These are phyloP conservation scores for Suillus subaureus DNA, from an alignment of 768 basidiomycete genomes.

Conservation along the genomic window DNA sequence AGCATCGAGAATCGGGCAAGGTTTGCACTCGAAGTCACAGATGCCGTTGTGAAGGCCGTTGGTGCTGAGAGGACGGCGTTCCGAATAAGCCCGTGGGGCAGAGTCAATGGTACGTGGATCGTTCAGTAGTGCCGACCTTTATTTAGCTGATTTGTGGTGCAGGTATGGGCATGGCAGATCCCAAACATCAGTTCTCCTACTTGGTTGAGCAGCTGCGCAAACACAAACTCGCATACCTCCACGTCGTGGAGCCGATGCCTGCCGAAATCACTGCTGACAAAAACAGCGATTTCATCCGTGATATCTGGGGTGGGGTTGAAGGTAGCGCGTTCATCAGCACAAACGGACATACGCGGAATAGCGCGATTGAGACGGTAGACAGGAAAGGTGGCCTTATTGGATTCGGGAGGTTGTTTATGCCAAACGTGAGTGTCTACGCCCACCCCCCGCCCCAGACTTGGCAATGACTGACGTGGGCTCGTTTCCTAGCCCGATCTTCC, in stretches of 20 bases:
- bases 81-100: conserved; percentile 59
- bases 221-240: conserved; percentile 52
- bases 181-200: conserved; percentile 55
- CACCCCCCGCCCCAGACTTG: no score
- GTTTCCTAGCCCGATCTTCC: conserved; percentile 34
- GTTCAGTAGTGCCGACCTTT: background rate
- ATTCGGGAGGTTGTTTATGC: conserved; percentile 39
- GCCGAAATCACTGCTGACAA: conserved; percentile 14
- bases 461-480: background rate
- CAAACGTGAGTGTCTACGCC: conserved; percentile 46
- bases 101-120: conserved; percentile 13
- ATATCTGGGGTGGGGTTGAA: conserved; percentile 41
- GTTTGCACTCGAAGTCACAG: conserved; percentile 57
- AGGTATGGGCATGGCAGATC: conserved; percentile 59
- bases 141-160: conserved; percentile 16
- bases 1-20: conserved; percentile 58
- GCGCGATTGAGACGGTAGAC: conserved; percentile 41
- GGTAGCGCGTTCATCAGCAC: conserved; percentile 42
- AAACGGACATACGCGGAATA: conserved; percentile 46
- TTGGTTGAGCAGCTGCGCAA: conserved; percentile 42
- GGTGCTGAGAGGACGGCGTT: conserved; percentile 58
- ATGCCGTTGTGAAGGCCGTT: conserved; percentile 51
- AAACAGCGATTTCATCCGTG: conserved; percentile 46
- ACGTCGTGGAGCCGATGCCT: conserved; percentile 45
- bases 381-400: conserved; percentile 35